Evolutionary conservation across 805 yeast genomes (phyloP).

Genomic region (Jamesozyma piceae): DNA sequence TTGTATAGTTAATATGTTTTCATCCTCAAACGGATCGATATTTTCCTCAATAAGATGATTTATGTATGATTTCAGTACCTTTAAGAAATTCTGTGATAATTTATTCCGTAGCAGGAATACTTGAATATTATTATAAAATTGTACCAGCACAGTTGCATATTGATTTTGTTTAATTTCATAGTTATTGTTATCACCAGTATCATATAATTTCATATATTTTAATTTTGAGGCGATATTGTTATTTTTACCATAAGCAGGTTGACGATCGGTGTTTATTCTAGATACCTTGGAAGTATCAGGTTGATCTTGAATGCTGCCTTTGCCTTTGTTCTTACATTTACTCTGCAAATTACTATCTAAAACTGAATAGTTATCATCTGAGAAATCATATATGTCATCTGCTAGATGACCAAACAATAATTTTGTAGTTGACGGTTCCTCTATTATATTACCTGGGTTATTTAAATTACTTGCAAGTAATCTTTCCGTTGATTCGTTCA

Average conservation of each 20-base stretch:
- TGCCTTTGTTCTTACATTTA: too few species aligned
- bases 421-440: constrained; percentile 1
- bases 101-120: constrained; percentile 19
- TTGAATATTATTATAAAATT: constrained; percentile 19
- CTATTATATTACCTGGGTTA: background rate
- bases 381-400: background rate
- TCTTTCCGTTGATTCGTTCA: constrained; percentile 2
- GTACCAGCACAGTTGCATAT: constrained; percentile 8
- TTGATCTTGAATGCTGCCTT: background rate
- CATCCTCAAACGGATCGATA: constrained; percentile 18
- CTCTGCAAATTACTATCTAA: too few species aligned
- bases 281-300: background rate
- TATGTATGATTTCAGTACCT: constrained; percentile 18
- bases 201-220: background rate
- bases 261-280: background rate
- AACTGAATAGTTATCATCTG: background rate
- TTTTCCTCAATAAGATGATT: constrained; percentile 11
- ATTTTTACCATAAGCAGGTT: background rate
- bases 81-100: constrained; percentile 21
- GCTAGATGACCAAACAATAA: background rate
- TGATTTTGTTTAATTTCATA: background rate
- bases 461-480: background rate
- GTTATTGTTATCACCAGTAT: background rate
- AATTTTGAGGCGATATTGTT: background rate
- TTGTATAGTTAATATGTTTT: constrained; percentile 13